phyloP scores from a whole-genome alignment of 495 filamentous ascomycete species.

The Elaphomyces granulatus region DNA sequence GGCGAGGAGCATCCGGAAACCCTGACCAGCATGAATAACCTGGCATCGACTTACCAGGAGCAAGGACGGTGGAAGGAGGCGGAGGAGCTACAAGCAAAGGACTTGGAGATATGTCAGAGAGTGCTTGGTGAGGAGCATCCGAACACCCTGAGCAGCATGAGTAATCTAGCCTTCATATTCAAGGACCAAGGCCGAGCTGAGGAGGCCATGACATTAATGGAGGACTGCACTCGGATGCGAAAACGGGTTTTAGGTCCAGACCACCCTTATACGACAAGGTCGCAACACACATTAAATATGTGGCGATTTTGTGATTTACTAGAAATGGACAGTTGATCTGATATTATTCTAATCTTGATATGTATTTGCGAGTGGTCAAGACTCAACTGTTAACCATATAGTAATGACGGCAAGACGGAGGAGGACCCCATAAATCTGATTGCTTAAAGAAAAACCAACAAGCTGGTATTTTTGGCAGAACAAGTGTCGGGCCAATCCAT shows the following conservation, averaged over 20 bases:
- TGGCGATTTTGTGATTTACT: no score
- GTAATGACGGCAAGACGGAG: no score
- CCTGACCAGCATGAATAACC: constrained; percentile 15
- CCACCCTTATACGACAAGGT: constrained; percentile 26
- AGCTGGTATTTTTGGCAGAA: no score
- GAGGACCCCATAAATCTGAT: no score
- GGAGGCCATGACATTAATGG: constrained; percentile 9
- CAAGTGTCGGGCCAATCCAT: no score
- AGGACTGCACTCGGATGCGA: constrained; percentile 5
- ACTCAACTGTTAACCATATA: no score
- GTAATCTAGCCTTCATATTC: constrained; percentile 10
- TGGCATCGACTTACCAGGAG: constrained; percentile 8
- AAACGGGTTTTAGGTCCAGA: constrained; percentile 16
- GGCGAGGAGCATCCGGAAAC: constrained; percentile 11
- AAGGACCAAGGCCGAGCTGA: constrained; percentile 9
- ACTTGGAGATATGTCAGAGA: constrained; percentile 7
- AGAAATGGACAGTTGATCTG: no score
- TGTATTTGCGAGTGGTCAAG: no score
- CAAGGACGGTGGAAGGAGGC: constrained; percentile 12
- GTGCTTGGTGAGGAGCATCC: constrained; percentile 7
- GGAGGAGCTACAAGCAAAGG: constrained; percentile 21
- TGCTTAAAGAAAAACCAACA: no score
- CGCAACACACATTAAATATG: no score
- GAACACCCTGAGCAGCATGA: constrained; percentile 16
- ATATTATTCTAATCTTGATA: no score